Conservation (phyloP, 345 rosid genomes). For the Hypericum androsaemum region DNA sequence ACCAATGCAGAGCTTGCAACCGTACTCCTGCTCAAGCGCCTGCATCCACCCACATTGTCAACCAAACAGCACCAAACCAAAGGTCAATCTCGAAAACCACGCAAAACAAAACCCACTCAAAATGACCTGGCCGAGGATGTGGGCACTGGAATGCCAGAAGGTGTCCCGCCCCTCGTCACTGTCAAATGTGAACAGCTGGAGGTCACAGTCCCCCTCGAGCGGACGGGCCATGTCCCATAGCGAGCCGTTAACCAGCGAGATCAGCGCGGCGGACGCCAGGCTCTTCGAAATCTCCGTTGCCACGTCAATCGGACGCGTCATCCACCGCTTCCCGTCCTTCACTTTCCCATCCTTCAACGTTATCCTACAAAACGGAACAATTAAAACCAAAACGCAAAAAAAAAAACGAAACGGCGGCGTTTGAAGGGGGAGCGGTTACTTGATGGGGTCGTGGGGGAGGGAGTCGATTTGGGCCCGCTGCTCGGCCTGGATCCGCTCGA, state of each 20-base stretch:
- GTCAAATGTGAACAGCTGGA: conserved; percentile 63
- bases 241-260: conserved; percentile 62
- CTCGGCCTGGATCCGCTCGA: conserved; percentile 34
- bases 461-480: conserved; percentile 50
- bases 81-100: not conserved
- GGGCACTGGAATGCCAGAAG: conserved; percentile 97
- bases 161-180: conserved; percentile 83
- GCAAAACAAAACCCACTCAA: not conserved
- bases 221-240: conserved; percentile 93
- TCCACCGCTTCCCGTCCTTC: conserved; percentile 88
- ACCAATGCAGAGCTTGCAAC: conserved; percentile 92
- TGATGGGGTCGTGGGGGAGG: conserved; percentile 62
- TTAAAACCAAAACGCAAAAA: not conserved
- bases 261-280: conserved; percentile 56
- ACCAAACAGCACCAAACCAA: not conserved
- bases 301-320: conserved; percentile 64
- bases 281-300: conserved; percentile 62
- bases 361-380: conserved; percentile 31
- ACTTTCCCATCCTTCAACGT: conserved; percentile 58
- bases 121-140: conserved; percentile 83
- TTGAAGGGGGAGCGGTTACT: conserved; percentile 21
- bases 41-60: conserved; percentile 17
- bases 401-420: not conserved
- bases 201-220: conserved; percentile 66
- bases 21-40: conserved; percentile 78